Evolutionary conservation across 805 yeast species (phyloP).

Genomic region (Hemisphaericaspora nanyangensis): DNA sequence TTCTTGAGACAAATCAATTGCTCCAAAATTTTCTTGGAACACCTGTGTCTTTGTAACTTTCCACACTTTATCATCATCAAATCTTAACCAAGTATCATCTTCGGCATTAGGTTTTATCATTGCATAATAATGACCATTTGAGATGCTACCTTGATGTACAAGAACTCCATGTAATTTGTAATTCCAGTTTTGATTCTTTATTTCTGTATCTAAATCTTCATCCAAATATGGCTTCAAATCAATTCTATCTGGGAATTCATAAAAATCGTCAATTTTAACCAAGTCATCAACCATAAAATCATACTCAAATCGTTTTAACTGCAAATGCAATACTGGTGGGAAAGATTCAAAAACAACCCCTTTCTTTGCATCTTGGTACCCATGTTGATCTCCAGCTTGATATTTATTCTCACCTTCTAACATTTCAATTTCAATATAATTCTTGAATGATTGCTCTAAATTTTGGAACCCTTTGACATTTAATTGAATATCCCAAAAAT

Average conservation of each 20-base stretch:
- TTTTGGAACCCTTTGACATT: conserved; percentile 82
- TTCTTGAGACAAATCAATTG: conserved; percentile 51
- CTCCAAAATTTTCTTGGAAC: conserved; percentile 90
- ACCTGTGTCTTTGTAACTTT: conserved; percentile 81
- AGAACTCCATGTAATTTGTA: conserved; percentile 89
- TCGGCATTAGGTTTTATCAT: conserved; percentile 75
- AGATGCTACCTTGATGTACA: conserved; percentile 93
- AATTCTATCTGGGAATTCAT: conserved; percentile 81
- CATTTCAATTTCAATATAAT: conserved; percentile 84
- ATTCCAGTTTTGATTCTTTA: conserved; percentile 57
- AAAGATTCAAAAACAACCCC: conserved; percentile 90
- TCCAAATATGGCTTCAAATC: conserved; percentile 80
- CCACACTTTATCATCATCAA: conserved; percentile 95
- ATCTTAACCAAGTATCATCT: conserved; percentile 73
- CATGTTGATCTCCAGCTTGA: conserved; percentile 78
- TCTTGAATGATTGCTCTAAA: conserved; percentile 71
- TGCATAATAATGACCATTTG: conserved; percentile 96
- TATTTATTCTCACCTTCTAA: conserved; percentile 94
- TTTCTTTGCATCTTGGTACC: conserved; percentile 93
- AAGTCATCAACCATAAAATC: conserved; percentile 85
- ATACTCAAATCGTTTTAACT: conserved; percentile 90
- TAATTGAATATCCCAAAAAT: conserved; percentile 96
- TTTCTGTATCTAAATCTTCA: conserved; percentile 41
- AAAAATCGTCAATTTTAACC: conserved; percentile 87
- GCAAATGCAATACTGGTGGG: conserved; percentile 92